Evolutionary conservation across 805 yeast species (phyloP), one percentile per base, ranked within the genome.

Genomic region (Peterozyma toletana): DNA sequence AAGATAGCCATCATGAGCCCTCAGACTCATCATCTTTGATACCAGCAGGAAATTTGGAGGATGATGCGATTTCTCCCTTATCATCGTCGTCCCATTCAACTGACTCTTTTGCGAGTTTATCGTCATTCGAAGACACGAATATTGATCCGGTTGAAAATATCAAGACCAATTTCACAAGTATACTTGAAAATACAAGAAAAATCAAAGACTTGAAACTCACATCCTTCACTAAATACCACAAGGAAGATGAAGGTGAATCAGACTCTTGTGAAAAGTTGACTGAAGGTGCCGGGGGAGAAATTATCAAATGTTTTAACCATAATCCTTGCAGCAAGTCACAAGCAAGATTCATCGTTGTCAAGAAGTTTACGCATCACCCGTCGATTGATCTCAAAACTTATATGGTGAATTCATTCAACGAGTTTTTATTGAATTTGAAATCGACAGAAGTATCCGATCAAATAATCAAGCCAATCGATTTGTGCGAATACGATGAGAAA

Each of bases 251-350:
- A 21, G 7, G 27, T 2, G 41, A 38, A 13, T 11, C 34, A 6
- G 37, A n/a, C 13, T 31, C n/a, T 2, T 35, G 40, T n/a, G 16
- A 36, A 14, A 43, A 29, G 33, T 7, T 44, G 9, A 37, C 40
- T n/a, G 15, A 33, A 34, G 47, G 47, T 9, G 47, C 47, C 13
- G 44, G 44, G 1, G 47, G 47, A 4, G 39, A 37, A n/a, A 30
- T 44, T 10, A 37, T 13, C 31, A 37, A 40, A 17, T 35, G 47
- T 40, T 10, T 18, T 9, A 44, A 40, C 34, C 34, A 21, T 7
- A 30, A 40, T 37, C 31, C 40, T 13, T 18, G 33, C n/a, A 40
- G 41, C 5, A 44, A 44, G 31, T 14, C n/a, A 11, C 13, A 11
- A 14, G 18, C 14, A 9, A 17, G 14, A 7, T 30, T 10, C 7